Evolutionary conservation across 208 protist genomes (phyloP).

Genomic region (Acanthamoeba sp.): DNA sequence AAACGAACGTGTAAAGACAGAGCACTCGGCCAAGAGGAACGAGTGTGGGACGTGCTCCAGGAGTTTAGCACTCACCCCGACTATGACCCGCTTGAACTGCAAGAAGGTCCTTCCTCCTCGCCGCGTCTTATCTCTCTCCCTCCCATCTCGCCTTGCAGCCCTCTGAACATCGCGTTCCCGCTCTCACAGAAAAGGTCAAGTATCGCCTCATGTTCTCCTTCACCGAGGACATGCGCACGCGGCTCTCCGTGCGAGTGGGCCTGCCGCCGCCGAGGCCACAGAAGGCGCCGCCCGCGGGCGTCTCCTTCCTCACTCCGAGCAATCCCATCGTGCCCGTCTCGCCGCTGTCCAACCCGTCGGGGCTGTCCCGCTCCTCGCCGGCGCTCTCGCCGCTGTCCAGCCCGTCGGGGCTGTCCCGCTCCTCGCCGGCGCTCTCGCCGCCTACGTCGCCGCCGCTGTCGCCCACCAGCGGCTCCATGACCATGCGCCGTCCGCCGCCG

Average conservation of each 20-base stretch:
- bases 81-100: background rate
- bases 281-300: background rate
- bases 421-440: background rate
- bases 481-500: conserved; percentile 36
- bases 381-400: background rate
- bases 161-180: too few species aligned
- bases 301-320: conserved; percentile 22
- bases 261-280: background rate
- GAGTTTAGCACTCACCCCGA: conserved; percentile 13
- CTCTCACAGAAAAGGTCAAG: conserved; percentile 5
- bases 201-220: conserved; percentile 11
- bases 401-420: background rate
- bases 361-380: background rate
- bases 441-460: background rate
- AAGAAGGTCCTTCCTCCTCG: background rate
- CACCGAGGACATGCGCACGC: conserved; percentile 37
- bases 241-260: background rate
- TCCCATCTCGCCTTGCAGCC: too few species aligned
- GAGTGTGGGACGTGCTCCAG: background rate
- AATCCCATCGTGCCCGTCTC: background rate
- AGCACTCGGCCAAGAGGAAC: background rate
- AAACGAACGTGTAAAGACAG: background rate
- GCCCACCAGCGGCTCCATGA: background rate
- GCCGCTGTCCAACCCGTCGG: background rate
- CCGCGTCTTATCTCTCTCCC: background rate